These are phyloP conservation scores for Asterionellopsis glacialis DNA, from an alignment of 108 stramenopile species.

Conservation along the genomic window DNA sequence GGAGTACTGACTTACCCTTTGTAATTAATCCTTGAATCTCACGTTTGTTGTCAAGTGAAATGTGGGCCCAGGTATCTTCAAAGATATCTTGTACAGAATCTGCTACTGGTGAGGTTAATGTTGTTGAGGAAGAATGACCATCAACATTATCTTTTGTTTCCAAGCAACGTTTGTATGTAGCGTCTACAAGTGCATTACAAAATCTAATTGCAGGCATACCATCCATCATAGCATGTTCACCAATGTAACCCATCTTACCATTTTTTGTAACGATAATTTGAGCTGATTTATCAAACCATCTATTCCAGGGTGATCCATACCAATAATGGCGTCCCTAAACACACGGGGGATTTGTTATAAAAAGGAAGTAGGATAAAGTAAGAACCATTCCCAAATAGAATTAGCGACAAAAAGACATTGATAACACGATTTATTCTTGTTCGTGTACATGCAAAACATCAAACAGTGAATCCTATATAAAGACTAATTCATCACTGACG, in stretches of 20 bases:
- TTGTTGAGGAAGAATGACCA: no score
- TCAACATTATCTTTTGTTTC: background rate
- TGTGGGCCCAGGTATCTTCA: background rate
- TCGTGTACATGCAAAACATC: no score
- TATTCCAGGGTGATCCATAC: constrained; percentile 13
- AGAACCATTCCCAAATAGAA: no score
- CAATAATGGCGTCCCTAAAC: no score
- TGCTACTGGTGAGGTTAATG: no score
- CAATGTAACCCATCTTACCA: constrained; percentile 51
- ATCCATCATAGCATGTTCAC: constrained; percentile 88
- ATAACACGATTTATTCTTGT: no score
- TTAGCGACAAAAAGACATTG: no score
- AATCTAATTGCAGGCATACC: constrained; percentile 80
- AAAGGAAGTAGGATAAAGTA: constrained; percentile 24
- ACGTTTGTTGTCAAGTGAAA: no score
- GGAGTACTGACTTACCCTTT: background rate
- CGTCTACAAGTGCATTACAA: constrained; percentile 20
- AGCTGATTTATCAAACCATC: constrained; percentile 69
- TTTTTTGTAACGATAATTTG: constrained; percentile 48
- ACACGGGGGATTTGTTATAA: constrained; percentile 41
- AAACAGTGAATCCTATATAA: no score
- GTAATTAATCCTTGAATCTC: background rate
- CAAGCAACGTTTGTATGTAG: background rate
- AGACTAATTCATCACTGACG: no score
- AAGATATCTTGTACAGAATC: no score